These are phyloP conservation scores for Blastobotrys mokoenaii DNA, from an alignment of 805 yeast genomes.

Conservation along the genomic window DNA sequence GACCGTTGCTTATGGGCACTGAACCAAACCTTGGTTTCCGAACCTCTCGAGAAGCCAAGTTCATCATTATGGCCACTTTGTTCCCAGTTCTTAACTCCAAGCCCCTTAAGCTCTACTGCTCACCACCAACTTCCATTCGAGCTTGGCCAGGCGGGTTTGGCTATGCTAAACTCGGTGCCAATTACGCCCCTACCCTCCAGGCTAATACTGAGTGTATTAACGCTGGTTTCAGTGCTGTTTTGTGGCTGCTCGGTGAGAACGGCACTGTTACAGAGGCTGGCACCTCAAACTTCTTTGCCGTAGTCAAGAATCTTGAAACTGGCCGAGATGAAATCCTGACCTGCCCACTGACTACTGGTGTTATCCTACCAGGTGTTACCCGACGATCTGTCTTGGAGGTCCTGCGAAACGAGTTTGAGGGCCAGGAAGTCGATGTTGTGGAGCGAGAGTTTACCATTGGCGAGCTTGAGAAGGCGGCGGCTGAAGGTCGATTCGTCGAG, in stretches of 20 bases:
- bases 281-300: conserved; percentile 45
- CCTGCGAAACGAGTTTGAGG: conserved; percentile 24
- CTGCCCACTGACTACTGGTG: conserved; percentile 43
- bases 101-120: conserved; percentile 44
- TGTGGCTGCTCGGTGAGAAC: conserved; percentile 47
- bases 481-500: conserved; percentile 42
- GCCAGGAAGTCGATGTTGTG: conserved; percentile 32
- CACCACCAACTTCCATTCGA: conserved; percentile 40
- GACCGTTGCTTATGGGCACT: conserved; percentile 47
- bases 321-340: conserved; percentile 43
- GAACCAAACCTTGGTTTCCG: conserved; percentile 40
- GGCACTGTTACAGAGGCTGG: conserved; percentile 49
- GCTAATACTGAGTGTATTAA: conserved; percentile 39
- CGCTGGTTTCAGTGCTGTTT: conserved; percentile 43
- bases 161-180: conserved; percentile 45
- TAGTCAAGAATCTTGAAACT: conserved; percentile 31
- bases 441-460: conserved; percentile 41
- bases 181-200: conserved; percentile 44
- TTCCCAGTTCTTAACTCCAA: conserved; percentile 36
- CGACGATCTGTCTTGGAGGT: conserved; percentile 41
- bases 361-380: conserved; percentile 46
- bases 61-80: conserved; percentile 17
- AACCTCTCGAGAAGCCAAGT: conserved; percentile 31
- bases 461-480: conserved; percentile 39
- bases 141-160: conserved; percentile 56